These are phyloP conservation scores for Tremella yokohamensis DNA, from an alignment of 768 basidiomycete species.

Conservation along the genomic window DNA sequence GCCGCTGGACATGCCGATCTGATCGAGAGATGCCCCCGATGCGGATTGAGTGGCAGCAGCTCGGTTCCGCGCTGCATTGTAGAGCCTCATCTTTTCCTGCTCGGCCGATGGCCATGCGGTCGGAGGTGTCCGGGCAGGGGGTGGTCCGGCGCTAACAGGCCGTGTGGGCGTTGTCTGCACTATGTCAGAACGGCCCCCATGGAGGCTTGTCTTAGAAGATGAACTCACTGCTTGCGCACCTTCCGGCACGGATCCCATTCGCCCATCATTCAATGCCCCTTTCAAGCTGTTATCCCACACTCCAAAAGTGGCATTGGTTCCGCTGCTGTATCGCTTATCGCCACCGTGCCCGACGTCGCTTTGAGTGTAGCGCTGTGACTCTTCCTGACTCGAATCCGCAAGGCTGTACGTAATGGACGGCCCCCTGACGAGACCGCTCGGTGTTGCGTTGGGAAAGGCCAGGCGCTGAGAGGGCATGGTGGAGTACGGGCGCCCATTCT, in stretches of 20 bases:
- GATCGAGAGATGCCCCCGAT: constrained; percentile 21
- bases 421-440: constrained; percentile 14
- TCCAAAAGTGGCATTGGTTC: constrained; percentile 32
- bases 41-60: constrained; percentile 34
- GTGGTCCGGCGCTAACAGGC: neutral
- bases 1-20: constrained; percentile 22
- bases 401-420: constrained; percentile 3
- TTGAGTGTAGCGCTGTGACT: constrained; percentile 5
- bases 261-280: constrained; percentile 7
- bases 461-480: constrained; percentile 25
- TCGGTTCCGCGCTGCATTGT: constrained; percentile 26
- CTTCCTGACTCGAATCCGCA: neutral
- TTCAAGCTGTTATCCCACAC: constrained; percentile 26
- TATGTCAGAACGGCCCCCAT: too few species aligned
- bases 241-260: neutral
- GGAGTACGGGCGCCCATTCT: constrained; percentile 16
- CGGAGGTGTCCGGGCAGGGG: neutral
- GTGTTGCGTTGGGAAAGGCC: constrained; percentile 21
- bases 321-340: constrained; percentile 10
- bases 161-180: neutral
- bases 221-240: neutral
- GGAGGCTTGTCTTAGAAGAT: too few species aligned
- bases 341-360: constrained; percentile 27
- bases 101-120: constrained; percentile 37
- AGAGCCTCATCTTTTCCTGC: constrained; percentile 37